Evolutionary conservation across 1,284 basidiomycete species (phyloP), one percentile per base, ranked within the genome.

Genomic region (Trametes hirsuta): DNA sequence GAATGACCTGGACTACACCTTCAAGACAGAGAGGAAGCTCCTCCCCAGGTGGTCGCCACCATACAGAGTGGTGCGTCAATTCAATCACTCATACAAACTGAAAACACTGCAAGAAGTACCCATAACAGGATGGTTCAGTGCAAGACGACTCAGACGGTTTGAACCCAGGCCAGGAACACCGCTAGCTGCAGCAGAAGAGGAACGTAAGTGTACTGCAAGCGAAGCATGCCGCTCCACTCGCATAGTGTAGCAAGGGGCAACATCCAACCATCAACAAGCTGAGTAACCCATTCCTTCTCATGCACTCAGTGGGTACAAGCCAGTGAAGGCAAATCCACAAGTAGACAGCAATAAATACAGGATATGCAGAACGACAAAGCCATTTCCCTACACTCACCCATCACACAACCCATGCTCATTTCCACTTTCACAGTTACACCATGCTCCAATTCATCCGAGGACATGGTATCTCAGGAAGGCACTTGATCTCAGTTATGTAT

Each of bases 31-130:
- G 14, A 36, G 63, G 25, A 74, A 73, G 47, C 55, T 74, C 0
- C 21, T 64, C 0, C 68, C 71, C 0, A 66, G 53, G 45, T 74
- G 72, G 72, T 73, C 71, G 1, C n/a, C 21, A 18, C 71, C 71
- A 10, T 35, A 48, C 0, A 58, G 60, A 2, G 55, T 72, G 25
- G 48, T 46, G 9, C 35, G 51, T 8, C 44, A 57, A 10, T 14
- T 54, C 4, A 40, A 59, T 2, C 71, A 74, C 59, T 72, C 68
- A 0, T 74, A 74, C 61, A 35, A 21, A 9, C 59, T 73, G 6
- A 61, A 66, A 40, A 63, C 50, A 2, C 36, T 69, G 6, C 52
- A 61, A 10, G 68, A 46, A 3, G 34, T 2, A 3, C 47, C 34
- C 8, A 49, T 69, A 21, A 35, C 39, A 11, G 64, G 67, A 0